Conservation (phyloP, 2,329 filamentous ascomycete genomes). For the Calonectria pseudoturangicola region DNA sequence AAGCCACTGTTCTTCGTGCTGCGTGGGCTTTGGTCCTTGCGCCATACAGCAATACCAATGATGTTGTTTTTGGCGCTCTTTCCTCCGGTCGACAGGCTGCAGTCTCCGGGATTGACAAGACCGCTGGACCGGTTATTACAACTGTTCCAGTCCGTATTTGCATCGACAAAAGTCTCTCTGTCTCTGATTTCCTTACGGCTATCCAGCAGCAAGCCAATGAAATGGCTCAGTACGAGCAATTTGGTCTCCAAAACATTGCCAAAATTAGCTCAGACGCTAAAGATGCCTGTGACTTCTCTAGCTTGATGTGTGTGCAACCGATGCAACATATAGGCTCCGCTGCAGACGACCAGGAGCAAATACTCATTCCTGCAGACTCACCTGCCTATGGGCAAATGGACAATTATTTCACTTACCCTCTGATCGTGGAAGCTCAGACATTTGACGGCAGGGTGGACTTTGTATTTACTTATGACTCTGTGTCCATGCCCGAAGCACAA, state of each 20-base stretch:
- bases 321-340: background rate
- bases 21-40: conserved; percentile 71
- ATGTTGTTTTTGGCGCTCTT: conserved; percentile 65
- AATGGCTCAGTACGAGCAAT: conserved; percentile 40
- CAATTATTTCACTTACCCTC: conserved; percentile 19
- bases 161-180: conserved; percentile 52
- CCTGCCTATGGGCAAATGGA: background rate
- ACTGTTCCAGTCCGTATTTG: conserved; percentile 64
- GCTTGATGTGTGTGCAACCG: conserved; percentile 54
- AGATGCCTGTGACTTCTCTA: conserved; percentile 53
- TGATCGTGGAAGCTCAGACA: conserved; percentile 23
- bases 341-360: background rate
- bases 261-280: conserved; percentile 35
- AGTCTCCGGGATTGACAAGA: conserved; percentile 46
- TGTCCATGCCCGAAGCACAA: background rate
- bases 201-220: conserved; percentile 43
- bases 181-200: conserved; percentile 31
- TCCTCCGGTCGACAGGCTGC: conserved; percentile 61
- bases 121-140: conserved; percentile 59
- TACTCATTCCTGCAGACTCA: conserved; percentile 3
- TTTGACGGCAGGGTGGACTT: background rate
- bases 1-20: conserved; percentile 54
- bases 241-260: conserved; percentile 46
- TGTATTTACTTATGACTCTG: conserved; percentile 25
- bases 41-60: conserved; percentile 64